phyloP scores from a whole-genome alignment of 1,139 yeast genomes.

The Pichia sp. region DNA sequence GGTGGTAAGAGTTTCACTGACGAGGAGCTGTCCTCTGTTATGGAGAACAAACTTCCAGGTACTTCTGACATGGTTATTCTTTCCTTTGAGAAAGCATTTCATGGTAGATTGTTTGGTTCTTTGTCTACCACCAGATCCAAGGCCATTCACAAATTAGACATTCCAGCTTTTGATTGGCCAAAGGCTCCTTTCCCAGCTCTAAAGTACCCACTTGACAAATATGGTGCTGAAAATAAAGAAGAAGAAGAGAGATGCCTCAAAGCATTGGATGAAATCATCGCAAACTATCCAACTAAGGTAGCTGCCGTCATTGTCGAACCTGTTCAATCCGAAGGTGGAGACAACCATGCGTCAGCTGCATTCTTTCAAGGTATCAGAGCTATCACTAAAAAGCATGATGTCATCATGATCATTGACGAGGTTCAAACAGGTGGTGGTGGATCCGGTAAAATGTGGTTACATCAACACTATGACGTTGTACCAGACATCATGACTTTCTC shows the following conservation, averaged over 20 bases:
- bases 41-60: conserved; percentile 63
- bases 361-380: conserved; percentile 75
- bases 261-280: conserved; percentile 47
- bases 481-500: conserved; percentile 71
- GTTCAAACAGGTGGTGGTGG: conserved; percentile 88
- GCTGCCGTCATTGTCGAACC: conserved; percentile 75
- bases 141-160: conserved; percentile 67
- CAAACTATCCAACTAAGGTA: conserved; percentile 42
- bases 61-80: conserved; percentile 60
- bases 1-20: conserved; percentile 46
- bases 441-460: conserved; percentile 79
- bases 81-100: conserved; percentile 67
- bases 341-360: conserved; percentile 66
- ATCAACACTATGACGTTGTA: conserved; percentile 65
- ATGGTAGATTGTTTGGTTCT: conserved; percentile 69
- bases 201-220: conserved; percentile 55
- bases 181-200: conserved; percentile 64
- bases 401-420: conserved; percentile 69
- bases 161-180: conserved; percentile 76
- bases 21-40: conserved; percentile 54
- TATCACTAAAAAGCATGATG: conserved; percentile 57
- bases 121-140: conserved; percentile 68
- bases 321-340: conserved; percentile 84
- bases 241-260: conserved; percentile 59
- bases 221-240: conserved; percentile 41